Evolutionary conservation across 805 yeast genomes (phyloP), one percentile per base, ranked within the genome.

Genomic region (Metschnikowia rubicola): DNA sequence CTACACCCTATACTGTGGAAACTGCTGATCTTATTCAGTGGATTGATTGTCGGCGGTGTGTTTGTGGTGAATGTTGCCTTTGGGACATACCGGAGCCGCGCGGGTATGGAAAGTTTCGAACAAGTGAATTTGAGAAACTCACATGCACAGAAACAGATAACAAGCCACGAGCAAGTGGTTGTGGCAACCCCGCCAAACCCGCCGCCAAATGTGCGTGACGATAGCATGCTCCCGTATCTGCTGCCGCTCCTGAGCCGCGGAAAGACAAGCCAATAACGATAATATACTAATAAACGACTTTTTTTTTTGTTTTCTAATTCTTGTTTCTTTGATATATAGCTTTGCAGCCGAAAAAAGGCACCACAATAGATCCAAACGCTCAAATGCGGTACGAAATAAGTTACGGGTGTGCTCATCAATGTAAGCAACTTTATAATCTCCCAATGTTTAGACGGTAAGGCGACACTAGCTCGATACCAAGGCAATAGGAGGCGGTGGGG

Each of bases 1-100:
- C 66, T 87, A 19, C 79, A 75, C 47, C 85, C 88, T 2, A 83
- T 88, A 34, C 79, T 84, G 30, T 77, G 87, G 78, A 84, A 86
- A 61, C 72, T 90, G 3, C 73, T 86, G 60, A 51, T 79, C 4
- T 73, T 82, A 44, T 55, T 82, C 12, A 49, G 71, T 4, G 39
- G 75, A 1, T 55, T 79, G 17, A 62, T 78, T 3, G 67, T 80
- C 35, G 87, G 86, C 1, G 68, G 81, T 3, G 62, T 83, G 30
- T 59, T 77, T 8, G 66, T 76, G 8, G 76, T 83, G 1, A 82
- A 81, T 54, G 28, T 53, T 9, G 51, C 53, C 10, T 51, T 53
- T 29, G 51, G 53, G 10, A 38, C 44, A 13, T 47, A 47, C 37
- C 30, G 54, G 10, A 43, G 44, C 36, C 52, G 39, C 35, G 13